Evolutionary conservation across 2,329 filamentous ascomycete species (phyloP).

Genomic region (Plectosphaerella cucumerina): DNA sequence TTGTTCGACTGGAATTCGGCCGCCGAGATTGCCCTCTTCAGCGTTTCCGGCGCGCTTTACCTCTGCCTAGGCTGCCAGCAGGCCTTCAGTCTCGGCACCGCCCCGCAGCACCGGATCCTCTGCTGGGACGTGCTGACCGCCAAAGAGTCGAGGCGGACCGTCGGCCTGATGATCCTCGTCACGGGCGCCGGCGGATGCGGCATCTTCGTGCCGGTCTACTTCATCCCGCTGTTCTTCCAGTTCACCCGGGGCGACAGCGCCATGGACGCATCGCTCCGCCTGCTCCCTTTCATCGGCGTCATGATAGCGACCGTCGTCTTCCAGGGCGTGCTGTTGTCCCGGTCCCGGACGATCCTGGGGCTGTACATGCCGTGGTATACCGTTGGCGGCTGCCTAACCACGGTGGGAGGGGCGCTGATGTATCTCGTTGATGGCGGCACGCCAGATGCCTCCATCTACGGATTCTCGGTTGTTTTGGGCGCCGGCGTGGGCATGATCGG

Average conservation of each 20-base stretch:
- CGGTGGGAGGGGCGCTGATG: conserved; percentile 30
- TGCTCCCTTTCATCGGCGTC: not conserved
- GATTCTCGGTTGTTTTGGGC: conserved; percentile 31
- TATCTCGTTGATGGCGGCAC: conserved; percentile 19
- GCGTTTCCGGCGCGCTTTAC: conserved; percentile 33
- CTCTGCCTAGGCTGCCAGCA: conserved; percentile 27
- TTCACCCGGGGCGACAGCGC: conserved; percentile 29
- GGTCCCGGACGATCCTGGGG: conserved; percentile 13
- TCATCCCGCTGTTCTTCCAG: conserved; percentile 46
- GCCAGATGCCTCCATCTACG: conserved; percentile 20
- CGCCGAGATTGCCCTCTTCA: conserved; percentile 38
- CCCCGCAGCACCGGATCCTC: too few relatives aligned
- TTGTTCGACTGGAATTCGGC: conserved; percentile 41
- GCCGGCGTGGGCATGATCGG: conserved; percentile 29
- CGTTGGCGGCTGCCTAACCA: conserved; percentile 25
- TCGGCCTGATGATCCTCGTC: conserved; percentile 6
- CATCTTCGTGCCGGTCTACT: conserved; percentile 32
- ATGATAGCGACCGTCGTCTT: conserved; percentile 30
- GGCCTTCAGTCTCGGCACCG: too few relatives aligned
- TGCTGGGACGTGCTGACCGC: too few relatives aligned
- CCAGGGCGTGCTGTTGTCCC: conserved; percentile 9
- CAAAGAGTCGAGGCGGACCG: conserved; percentile 2
- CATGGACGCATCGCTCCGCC: not conserved
- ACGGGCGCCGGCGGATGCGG: conserved; percentile 5
- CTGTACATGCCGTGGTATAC: conserved; percentile 35